Evolutionary conservation across 2,329 filamentous ascomycete genomes (phyloP), one percentile per base, ranked within the genome.

Genomic region (Xylaria multiplex): DNA sequence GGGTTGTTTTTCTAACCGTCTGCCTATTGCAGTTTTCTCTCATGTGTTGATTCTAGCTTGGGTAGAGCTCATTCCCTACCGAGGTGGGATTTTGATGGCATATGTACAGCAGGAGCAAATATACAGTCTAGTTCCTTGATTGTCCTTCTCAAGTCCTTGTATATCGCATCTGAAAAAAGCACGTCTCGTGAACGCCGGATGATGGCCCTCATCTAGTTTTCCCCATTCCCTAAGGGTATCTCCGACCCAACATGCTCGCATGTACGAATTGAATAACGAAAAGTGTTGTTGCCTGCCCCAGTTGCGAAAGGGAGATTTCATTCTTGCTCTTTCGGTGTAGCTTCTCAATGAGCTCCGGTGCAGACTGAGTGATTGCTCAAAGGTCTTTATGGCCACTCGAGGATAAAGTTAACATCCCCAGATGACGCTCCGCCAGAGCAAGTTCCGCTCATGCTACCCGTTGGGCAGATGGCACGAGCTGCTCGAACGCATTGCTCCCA

Each of bases 401-500:
- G 76, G 40, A 73, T 77, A 65, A 85, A 84, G 59, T 72, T 75
- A 6, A 85, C 79, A 68, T 85, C 77, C 40, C 83, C 83, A 19
- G 68, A 78, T 48, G 79, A 82, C 35, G 81, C 84, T 5, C 82
- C 84, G 14, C 84, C 83, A 6, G 79, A 72, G 73, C 84, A 86
- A 1, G 80, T 81, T 30, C 77, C 82, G 45, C 74, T 77, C 72
- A 85, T 77, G 66, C 81, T 84, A 19, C 84, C 84, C 7, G 80
- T 82, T 22, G 83, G 83, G 72, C 84, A 86, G 52, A 81, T 80
- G 64, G 82, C 81, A 62, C 81, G 75, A 55, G 85, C 85, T 16
- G 85, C 85, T 46, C 83, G 80, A 58, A 87, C 80, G 72, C 85
- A 87, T 57, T 80, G 78, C 75, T 86, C 82, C 84, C 85, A 86